These are phyloP conservation scores for Irpex sp. DNA, from an alignment of 1,284 basidiomycete genomes.

Conservation along the genomic window DNA sequence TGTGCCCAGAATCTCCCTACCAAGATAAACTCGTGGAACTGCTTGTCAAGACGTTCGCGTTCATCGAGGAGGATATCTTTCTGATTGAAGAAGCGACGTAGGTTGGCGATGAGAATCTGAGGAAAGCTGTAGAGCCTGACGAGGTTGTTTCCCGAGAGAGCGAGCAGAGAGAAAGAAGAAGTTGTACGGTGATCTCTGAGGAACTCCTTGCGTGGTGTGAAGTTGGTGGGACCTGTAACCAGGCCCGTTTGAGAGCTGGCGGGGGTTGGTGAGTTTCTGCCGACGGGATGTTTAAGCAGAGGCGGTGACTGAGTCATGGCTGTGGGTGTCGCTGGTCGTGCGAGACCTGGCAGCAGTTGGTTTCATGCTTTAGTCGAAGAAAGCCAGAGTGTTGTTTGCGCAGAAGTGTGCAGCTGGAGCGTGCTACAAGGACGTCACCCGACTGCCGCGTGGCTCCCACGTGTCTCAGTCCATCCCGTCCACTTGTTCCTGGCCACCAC, in stretches of 20 bases:
- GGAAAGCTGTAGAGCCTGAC: slow-evolving; percentile 70
- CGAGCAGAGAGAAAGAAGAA: slow-evolving; percentile 64
- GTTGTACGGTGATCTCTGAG: slow-evolving; percentile 47
- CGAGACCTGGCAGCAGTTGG: neutral
- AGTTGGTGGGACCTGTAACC: slow-evolving; percentile 27
- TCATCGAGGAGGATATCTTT: slow-evolving; percentile 40
- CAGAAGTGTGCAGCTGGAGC: neutral
- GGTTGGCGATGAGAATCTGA: slow-evolving; percentile 41
- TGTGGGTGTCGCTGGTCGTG: neutral
- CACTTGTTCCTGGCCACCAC: neutral
- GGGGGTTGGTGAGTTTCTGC: neutral
- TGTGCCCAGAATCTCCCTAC: slow-evolving; percentile 69
- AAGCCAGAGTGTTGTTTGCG: neutral
- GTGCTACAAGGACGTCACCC: slow-evolving; percentile 8
- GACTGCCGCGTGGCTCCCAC: slow-evolving; percentile 11
- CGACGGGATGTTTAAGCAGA: slow-evolving; percentile 22
- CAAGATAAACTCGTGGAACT: slow-evolving; percentile 62
- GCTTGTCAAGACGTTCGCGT: slow-evolving; percentile 55
- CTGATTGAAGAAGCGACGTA: slow-evolving; percentile 53
- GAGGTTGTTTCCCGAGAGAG: slow-evolving; percentile 57
- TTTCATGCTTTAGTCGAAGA: slow-evolving; percentile 6
- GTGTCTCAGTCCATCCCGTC: slow-evolving; percentile 1
- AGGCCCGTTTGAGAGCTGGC: slow-evolving; percentile 2
- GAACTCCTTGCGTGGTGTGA: slow-evolving; percentile 69
- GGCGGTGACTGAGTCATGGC: slow-evolving; percentile 16